Evolutionary conservation across 805 yeast species (phyloP), one percentile per base, ranked within the genome.

Genomic region (Schwanniomyces pseudopolymorphus): DNA sequence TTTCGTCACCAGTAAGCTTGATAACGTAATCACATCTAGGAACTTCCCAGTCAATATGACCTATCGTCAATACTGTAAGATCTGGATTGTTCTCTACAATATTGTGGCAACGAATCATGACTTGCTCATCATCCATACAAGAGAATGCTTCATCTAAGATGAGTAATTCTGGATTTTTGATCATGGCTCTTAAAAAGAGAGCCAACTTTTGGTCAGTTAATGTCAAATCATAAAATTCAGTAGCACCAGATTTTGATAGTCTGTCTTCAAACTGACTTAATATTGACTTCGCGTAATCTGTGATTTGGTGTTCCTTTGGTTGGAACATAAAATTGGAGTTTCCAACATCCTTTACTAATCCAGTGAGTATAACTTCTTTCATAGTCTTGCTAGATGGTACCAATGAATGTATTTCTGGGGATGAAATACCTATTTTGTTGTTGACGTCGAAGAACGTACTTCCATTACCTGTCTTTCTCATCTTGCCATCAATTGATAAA

Each of bases 71-170:
- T 2, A 84, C 82, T 0, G 96, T 84, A 0, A 95, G 87, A 6
- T 54, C 47, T 3, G 38, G 21, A 43, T 63, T 53, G 5, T 46
- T 40, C 8, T 52, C 54, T 13, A 72, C 55, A 14, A 67, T 41
- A 6, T 50, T 46, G 46, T 70, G 76, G 48, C 77, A 72, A 46
- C 56, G 49, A 7, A 50, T 40, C 60, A 72, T 59, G 31, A 71
- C 45, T 37, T 51, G 56, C 19, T 74, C 78, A 44, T 81, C 84
- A 33, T 85, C 87, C 94, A 92, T 88, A 13, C 90, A 95, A 19
- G 96, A 87, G 48, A 92, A 81, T 0, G 98, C 96, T 69, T 92
- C 99, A 64, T 92, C 99, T 2, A 92, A 70, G 40, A 92, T 85
- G 43, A 92, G 70, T 1, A 92, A 68, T 41, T 80, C 78, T 0